These are phyloP conservation scores for Sinapis alba DNA, from an alignment of 441 rosid species.

Conservation along the genomic window DNA sequence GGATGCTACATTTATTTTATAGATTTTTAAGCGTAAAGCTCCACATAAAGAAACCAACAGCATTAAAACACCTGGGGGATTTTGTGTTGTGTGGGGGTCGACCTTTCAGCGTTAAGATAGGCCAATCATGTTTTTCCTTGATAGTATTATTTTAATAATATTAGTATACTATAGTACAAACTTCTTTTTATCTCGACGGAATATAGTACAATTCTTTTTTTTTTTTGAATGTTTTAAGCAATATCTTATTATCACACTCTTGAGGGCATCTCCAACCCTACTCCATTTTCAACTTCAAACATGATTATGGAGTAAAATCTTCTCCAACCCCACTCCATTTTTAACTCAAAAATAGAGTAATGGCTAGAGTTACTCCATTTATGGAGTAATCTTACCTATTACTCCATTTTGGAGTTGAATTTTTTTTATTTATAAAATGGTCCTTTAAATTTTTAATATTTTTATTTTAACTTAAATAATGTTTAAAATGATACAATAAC, in stretches of 20 bases:
- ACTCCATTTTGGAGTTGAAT: no score
- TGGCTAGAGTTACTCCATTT: no score
- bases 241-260: neutral
- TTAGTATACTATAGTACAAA: neutral
- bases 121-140: conserved; percentile 32
- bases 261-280: no score
- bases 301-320: no score
- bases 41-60: conserved; percentile 38
- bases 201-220: conserved; percentile 4
- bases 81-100: conserved; percentile 41
- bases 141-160: conserved; percentile 7
- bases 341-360: no score
- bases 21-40: conserved; percentile 23
- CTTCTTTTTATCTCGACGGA: neutral
- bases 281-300: no score
- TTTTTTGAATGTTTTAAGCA: neutral
- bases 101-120: conserved; percentile 39
- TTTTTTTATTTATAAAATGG: no score
- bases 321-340: no score
- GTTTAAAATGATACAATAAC: no score
- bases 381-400: no score
- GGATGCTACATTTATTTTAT: conserved; percentile 19
- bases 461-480: no score
- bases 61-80: conserved; percentile 34
- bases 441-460: no score